Evolutionary conservation across 2,329 filamentous ascomycete species (phyloP), one percentile per base, ranked within the genome.

Genomic region (Talaromyces verruculosus): DNA sequence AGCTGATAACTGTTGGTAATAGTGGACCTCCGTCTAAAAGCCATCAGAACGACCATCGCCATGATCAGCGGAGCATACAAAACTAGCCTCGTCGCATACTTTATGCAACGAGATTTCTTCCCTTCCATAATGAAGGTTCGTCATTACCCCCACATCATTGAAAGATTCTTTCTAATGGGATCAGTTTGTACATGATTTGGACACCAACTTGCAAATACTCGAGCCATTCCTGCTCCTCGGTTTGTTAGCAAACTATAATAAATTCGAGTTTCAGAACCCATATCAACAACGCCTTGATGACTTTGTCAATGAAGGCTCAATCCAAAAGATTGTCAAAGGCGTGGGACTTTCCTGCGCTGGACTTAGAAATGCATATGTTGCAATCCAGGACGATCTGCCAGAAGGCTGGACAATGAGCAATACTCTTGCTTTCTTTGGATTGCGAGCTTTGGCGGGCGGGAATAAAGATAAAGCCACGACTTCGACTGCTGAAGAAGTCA

Each of bases 211-310:
- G 19, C 84, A 85, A 72, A 87, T 87, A 66, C 85, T 92, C 51
- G 87, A 91, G 66, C 90, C 94, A 0, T 93, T 97, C 70, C 87
- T 90, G 15, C 85, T 98, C 10, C 84, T 97, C 22, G 94, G 94
- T 13, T 84, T 98, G 3, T 83, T 99, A 63, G 91, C 92, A 69
- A 99, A 98, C 80, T 98, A 98, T 84, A 98, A 99, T 85, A 99
- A 98, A 78, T 99, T 99, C 74, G 95, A 99, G 78, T 94, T 96
- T 65, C 93, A 97, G 76, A 99, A 99, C 72, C 94, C 94, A 0
- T 99, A 99, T 73, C 90, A 95, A 72, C 82, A 96, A 68, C 91
- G 94, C 33, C 85, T 99, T 17, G 93, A 94, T 72, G 93, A 98
- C 77, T 98, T 98, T 78, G 92, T 97, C 72, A 97, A 99, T 74